phyloP scores from a whole-genome alignment of 2,329 filamentous ascomycete genomes.

The Zymoseptoria brevis region DNA sequence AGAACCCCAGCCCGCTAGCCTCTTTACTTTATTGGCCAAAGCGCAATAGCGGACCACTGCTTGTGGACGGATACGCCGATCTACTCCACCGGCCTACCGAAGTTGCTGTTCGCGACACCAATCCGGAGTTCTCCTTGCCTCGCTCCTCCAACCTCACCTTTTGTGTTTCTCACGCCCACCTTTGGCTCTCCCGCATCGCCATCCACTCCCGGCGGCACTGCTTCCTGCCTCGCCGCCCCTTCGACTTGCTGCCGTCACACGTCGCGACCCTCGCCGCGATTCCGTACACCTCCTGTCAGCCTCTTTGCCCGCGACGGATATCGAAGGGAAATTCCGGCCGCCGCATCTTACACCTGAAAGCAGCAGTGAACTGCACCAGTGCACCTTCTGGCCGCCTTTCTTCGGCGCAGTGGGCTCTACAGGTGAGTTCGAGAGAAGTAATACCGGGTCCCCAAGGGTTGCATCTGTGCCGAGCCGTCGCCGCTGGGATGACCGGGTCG shows the following conservation, averaged over 20 bases:
- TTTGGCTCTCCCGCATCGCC: not conserved
- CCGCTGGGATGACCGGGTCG: not conserved
- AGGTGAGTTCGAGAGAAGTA: not conserved
- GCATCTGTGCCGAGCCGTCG: not conserved
- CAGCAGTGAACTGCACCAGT: not conserved
- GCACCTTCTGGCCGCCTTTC: not conserved
- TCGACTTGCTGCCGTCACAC: not conserved
- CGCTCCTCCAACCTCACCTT: slow-evolving; percentile 1
- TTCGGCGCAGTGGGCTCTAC: not conserved
- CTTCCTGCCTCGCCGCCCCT: not conserved
- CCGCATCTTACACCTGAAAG: not conserved
- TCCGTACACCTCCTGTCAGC: not conserved
- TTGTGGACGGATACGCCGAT: not conserved
- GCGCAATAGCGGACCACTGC: not conserved
- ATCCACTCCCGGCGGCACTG: slow-evolving; percentile 1
- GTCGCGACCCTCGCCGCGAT: not conserved
- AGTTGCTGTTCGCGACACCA: slow-evolving; percentile 1
- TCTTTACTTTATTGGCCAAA: not conserved
- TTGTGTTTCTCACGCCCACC: not conserved
- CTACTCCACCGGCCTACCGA: not conserved
- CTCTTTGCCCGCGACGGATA: not conserved
- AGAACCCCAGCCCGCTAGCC: not conserved
- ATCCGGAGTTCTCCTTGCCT: slow-evolving; percentile 2
- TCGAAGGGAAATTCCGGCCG: not conserved
- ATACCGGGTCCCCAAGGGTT: not conserved